Percentiles rank a stretch among this genome's conserved stretches.
phyloP scores from a whole-genome alignment of 2,329 filamentous ascomycete genomes.

The Reticulascus tulasneorum region DNA sequence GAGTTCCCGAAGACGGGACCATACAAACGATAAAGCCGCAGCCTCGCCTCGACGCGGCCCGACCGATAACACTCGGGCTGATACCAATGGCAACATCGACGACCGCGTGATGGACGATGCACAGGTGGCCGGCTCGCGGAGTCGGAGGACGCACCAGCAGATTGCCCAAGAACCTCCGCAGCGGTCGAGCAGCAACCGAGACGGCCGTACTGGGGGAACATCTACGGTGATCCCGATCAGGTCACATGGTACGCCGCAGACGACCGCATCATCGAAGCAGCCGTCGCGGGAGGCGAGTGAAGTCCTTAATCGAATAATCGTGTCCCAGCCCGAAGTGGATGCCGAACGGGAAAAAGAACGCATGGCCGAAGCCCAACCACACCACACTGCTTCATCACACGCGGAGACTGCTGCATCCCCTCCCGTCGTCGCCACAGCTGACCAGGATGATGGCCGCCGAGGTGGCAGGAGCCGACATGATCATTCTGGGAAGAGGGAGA shows the following conservation, averaged over 20 bases:
- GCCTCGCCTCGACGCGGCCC: conserved; percentile 38
- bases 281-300: conserved; percentile 74
- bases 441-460: conserved; percentile 43
- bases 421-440: conserved; percentile 38
- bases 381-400: conserved; percentile 26
- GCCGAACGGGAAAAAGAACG: conserved; percentile 68
- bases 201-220: conserved; percentile 29
- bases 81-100: conserved; percentile 29
- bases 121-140: conserved; percentile 33
- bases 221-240: conserved; percentile 41
- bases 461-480: conserved; percentile 56
- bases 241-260: conserved; percentile 30
- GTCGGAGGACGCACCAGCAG: conserved; percentile 33
- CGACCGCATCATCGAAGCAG: conserved; percentile 50
- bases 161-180: conserved; percentile 34
- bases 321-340: conserved; percentile 72
- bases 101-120: conserved; percentile 27
- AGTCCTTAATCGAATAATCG: conserved; percentile 71
- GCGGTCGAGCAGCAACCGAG: conserved; percentile 33
- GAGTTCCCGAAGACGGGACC: conserved; percentile 39
- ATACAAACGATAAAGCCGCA: conserved; percentile 40
- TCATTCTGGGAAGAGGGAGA: conserved; percentile 53
- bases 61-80: conserved; percentile 30
- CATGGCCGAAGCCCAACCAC: conserved; percentile 56
- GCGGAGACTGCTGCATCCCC: conserved; percentile 44